These are phyloP conservation scores for Candida anutae DNA, from an alignment of 1,139 yeast species.

Conservation along the genomic window DNA sequence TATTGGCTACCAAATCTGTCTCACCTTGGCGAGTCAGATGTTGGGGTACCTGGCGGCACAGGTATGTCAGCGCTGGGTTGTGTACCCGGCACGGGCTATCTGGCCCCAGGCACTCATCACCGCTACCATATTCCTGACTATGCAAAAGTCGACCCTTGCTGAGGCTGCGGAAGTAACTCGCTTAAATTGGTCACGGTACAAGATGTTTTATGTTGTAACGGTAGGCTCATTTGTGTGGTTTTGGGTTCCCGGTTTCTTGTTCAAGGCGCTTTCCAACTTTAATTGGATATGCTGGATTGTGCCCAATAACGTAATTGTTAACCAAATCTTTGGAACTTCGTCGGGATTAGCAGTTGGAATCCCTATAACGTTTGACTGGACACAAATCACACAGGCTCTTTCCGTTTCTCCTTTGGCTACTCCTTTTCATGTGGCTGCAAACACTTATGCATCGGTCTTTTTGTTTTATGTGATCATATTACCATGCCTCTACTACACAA, in stretches of 20 bases:
- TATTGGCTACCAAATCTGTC: conserved; percentile 18
- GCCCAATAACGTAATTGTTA: conserved; percentile 26
- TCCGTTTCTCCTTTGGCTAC: conserved; percentile 13
- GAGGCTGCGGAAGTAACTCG: conserved; percentile 9
- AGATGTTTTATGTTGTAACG: conserved; percentile 13
- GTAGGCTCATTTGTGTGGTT: conserved; percentile 13
- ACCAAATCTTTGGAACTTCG: conserved; percentile 11
- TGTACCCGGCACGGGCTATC: conserved; percentile 16
- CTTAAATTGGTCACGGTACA: conserved; percentile 13
- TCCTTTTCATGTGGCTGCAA: conserved; percentile 13
- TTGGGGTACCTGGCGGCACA: conserved; percentile 18
- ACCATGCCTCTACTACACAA: conserved; percentile 43
- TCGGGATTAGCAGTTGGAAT: conserved; percentile 9
- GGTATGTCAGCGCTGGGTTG: conserved; percentile 15
- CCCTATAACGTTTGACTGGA: conserved; percentile 47
- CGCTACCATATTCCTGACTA: conserved; percentile 16
- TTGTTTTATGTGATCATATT: conserved; percentile 35
- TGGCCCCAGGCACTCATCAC: conserved; percentile 20
- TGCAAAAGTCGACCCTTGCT: conserved; percentile 10
- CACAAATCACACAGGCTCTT: conserved; percentile 25
- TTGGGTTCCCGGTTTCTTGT: conserved; percentile 15
- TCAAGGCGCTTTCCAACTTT: conserved; percentile 17
- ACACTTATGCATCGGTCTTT: conserved; percentile 14
- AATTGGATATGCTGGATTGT: conserved; percentile 36
- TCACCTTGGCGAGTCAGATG: conserved; percentile 13